Conservation (phyloP, 331 rosid species). For the Cucumis variabilis region DNA sequence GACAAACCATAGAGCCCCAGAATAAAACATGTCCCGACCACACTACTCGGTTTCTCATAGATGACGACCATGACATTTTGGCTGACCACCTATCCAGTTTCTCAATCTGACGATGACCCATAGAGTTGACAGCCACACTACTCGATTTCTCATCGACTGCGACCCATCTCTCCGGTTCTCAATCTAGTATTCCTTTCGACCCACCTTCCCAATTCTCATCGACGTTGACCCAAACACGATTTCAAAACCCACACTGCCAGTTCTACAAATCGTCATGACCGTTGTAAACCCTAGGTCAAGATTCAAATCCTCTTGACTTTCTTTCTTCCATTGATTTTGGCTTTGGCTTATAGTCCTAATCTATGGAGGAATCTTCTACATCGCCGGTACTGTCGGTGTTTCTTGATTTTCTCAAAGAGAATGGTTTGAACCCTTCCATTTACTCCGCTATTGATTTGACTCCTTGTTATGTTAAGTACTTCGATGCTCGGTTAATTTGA, state of each 20-base stretch:
- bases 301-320: background rate
- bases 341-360: background rate
- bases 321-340: background rate
- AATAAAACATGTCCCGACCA: too few species aligned
- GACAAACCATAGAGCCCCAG: too few species aligned
- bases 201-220: too few species aligned
- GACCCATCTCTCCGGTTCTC: too few species aligned
- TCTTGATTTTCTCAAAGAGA: constrained; percentile 63
- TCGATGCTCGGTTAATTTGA: background rate
- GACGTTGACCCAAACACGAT: too few species aligned
- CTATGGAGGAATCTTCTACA: constrained; percentile 52
- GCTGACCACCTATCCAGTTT: too few species aligned
- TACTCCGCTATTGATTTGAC: constrained; percentile 63
- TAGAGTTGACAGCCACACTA: too few species aligned
- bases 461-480: constrained; percentile 78
- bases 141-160: too few species aligned
- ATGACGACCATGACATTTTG: too few species aligned
- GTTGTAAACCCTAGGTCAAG: constrained; percentile 10
- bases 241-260: background rate
- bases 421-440: constrained; percentile 76
- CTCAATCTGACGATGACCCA: too few species aligned
- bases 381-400: constrained; percentile 68
- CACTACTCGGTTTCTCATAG: too few species aligned
- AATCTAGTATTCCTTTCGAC: too few species aligned
- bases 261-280: background rate